These are phyloP conservation scores for Brettanomyces anomalus DNA, from an alignment of 805 yeast genomes.

Conservation along the genomic window DNA sequence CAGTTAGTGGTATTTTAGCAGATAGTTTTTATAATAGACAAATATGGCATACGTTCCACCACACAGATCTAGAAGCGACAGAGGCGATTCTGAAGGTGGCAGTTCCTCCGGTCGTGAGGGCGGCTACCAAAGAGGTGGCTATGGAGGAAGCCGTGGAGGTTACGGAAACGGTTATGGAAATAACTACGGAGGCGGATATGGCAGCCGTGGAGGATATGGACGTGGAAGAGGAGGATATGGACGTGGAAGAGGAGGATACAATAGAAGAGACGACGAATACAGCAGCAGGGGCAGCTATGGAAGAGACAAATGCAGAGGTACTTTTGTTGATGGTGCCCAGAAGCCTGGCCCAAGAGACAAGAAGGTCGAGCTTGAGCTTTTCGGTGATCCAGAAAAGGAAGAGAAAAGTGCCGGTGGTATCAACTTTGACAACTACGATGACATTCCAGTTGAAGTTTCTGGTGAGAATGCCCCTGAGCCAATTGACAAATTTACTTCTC, in stretches of 20 bases:
- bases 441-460: constrained; percentile 95
- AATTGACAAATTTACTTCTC: constrained; percentile 75
- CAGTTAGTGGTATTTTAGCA: too few relatives aligned
- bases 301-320: constrained; percentile 43
- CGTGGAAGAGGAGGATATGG: constrained; percentile 22
- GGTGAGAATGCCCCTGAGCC: constrained; percentile 96
- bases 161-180: constrained; percentile 17
- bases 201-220: constrained; percentile 19
- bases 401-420: constrained; percentile 80
- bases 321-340: constrained; percentile 82
- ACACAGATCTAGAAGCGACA: constrained; percentile 29
- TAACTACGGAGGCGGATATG: constrained; percentile 20
- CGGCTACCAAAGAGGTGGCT: constrained; percentile 18
- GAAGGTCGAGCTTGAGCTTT: constrained; percentile 67
- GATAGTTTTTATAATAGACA: not conserved
- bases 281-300: constrained; percentile 26
- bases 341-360: constrained; percentile 69
- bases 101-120: constrained; percentile 13
- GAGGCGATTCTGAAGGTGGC: not conserved
- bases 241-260: constrained; percentile 25
- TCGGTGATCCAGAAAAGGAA: constrained; percentile 72
- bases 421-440: constrained; percentile 97
- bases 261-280: constrained; percentile 22
- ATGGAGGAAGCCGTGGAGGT: constrained; percentile 26
- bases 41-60: constrained; percentile 39